A percentile compares a stretch with the other conserved stretches of the same genome.
These are phyloP conservation scores for Marasmius oreades DNA, from an alignment of 1,284 basidiomycete genomes.

Conservation along the genomic window DNA sequence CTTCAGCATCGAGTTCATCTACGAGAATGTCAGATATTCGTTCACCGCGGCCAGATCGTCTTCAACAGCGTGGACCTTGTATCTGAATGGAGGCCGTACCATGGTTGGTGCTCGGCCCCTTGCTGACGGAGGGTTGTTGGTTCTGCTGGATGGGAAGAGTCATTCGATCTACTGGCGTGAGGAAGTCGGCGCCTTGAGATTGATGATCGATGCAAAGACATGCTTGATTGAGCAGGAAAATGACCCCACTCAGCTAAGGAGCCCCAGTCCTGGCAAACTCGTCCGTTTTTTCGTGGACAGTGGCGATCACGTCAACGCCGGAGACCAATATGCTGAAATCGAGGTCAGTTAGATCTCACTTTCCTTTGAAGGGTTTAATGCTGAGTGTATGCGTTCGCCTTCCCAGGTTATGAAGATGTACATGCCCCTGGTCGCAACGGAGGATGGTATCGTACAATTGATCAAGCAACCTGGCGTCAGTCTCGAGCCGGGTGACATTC, in stretches of 20 bases:
- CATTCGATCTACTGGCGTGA: slow-evolving; percentile 99
- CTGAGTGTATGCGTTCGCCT: slow-evolving; percentile 4
- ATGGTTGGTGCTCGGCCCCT: slow-evolving; percentile 88
- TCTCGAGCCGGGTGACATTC: slow-evolving; percentile 95
- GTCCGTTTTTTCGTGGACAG: slow-evolving; percentile 95
- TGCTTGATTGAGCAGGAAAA: slow-evolving; percentile 99
- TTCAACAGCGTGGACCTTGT: slow-evolving; percentile 86
- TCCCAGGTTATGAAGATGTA: slow-evolving; percentile 97
- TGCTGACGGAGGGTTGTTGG: slow-evolving; percentile 92
- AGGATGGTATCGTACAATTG: slow-evolving; percentile 94
- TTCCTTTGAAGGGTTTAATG: neutral
- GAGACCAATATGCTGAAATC: slow-evolving; percentile 97
- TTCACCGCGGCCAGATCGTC: slow-evolving; percentile 95
- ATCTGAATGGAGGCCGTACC: slow-evolving; percentile 92
- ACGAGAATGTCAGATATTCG: slow-evolving; percentile 94
- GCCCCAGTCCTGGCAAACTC: slow-evolving; percentile 96
- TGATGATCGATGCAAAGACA: slow-evolving; percentile 97
- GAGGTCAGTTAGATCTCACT: slow-evolving; percentile 54
- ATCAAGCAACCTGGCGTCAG: slow-evolving; percentile 98
- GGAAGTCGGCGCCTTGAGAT: slow-evolving; percentile 90
- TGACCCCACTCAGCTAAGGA: slow-evolving; percentile 95
- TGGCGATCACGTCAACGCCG: slow-evolving; percentile 94
- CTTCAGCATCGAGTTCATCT: slow-evolving; percentile 97
- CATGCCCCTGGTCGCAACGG: slow-evolving; percentile 95
- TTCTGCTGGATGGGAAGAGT: slow-evolving; percentile 90